Evolutionary conservation across 2,329 filamentous ascomycete genomes (phyloP).

Genomic region (Pseudocercospora cruenta): DNA sequence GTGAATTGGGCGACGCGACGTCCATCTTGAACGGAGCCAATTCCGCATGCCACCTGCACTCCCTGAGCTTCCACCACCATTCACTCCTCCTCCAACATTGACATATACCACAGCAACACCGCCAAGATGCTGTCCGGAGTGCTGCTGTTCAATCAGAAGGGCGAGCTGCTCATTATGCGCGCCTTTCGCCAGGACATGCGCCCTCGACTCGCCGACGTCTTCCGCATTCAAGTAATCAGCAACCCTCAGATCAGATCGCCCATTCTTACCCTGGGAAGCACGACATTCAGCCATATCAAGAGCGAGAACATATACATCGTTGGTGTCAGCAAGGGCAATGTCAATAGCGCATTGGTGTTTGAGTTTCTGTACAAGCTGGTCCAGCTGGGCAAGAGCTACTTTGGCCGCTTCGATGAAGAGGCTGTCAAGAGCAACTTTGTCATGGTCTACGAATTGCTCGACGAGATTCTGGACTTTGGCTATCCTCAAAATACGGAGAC

Average conservation of each 20-base stretch:
- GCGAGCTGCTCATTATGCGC: conserved; percentile 99
- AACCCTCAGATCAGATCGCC: conserved; percentile 97
- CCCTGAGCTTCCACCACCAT: not conserved
- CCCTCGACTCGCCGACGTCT: conserved; percentile 95
- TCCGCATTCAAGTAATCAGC: conserved; percentile 97
- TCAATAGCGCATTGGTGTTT: conserved; percentile 96
- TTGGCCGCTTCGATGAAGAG: conserved; percentile 99
- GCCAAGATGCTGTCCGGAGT: conserved; percentile 90
- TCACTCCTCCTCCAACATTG: conserved; percentile 3
- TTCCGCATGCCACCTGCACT: not conserved
- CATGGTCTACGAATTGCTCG: conserved; percentile 92
- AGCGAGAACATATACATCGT: conserved; percentile 99
- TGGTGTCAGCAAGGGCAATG: conserved; percentile 97
- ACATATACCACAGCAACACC: conserved; percentile 4
- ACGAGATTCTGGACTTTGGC: conserved; percentile 98
- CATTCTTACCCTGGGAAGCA: conserved; percentile 94
- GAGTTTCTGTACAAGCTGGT: conserved; percentile 96
- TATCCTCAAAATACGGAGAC: conserved; percentile 99
- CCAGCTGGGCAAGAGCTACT: conserved; percentile 89
- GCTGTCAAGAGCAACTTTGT: conserved; percentile 99
- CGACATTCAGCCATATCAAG: conserved; percentile 99
- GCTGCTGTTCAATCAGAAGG: conserved; percentile 98
- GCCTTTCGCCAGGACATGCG: conserved; percentile 98
- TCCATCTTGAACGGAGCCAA: not conserved
- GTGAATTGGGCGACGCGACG: conserved; percentile 17